Percentiles rank a stretch among this genome's conserved stretches.
Conservation (phyloP, 306 rosid species). For the Glycine tomentella region DNA sequence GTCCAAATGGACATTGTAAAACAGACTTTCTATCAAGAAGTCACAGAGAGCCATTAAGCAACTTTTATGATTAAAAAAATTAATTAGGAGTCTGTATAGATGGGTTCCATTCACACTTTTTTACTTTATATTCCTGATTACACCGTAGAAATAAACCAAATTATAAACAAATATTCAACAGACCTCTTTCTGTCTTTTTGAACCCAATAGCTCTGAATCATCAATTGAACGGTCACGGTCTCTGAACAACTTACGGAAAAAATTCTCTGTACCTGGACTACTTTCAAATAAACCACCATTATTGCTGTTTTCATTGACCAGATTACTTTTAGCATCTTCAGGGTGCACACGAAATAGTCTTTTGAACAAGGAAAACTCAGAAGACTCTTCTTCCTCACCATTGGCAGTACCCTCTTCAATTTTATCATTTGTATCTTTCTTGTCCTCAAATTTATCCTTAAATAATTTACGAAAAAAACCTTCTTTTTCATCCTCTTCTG, state of each 20-base stretch:
- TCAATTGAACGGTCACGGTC: constrained; percentile 96
- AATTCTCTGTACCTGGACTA: constrained; percentile 93
- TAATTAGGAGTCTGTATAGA: neutral
- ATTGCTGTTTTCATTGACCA: constrained; percentile 59
- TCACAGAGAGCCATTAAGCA: neutral
- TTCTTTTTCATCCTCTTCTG: constrained; percentile 89
- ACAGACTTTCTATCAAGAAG: constrained; percentile 6
- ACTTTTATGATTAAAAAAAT: constrained; percentile 20
- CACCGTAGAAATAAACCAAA: constrained; percentile 40
- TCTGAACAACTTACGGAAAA: constrained; percentile 89
- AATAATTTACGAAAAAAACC: constrained; percentile 84
- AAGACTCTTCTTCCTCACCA: constrained; percentile 86
- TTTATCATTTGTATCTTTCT: constrained; percentile 74
- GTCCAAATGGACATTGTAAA: constrained; percentile 36
- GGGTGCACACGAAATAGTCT: constrained; percentile 96
- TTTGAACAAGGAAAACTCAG: constrained; percentile 86
- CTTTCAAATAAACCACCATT: constrained; percentile 69
- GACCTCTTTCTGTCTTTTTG: constrained; percentile 88
- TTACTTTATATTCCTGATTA: constrained; percentile 28
- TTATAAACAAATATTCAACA: constrained; percentile 39
- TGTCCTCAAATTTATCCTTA: constrained; percentile 84
- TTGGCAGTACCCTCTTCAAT: constrained; percentile 73
- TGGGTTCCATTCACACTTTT: constrained; percentile 11
- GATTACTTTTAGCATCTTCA: constrained; percentile 76
- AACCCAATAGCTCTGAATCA: constrained; percentile 91